Conservation (phyloP, 208 protist genomes). For the Histomonas meleagridis region DNA sequence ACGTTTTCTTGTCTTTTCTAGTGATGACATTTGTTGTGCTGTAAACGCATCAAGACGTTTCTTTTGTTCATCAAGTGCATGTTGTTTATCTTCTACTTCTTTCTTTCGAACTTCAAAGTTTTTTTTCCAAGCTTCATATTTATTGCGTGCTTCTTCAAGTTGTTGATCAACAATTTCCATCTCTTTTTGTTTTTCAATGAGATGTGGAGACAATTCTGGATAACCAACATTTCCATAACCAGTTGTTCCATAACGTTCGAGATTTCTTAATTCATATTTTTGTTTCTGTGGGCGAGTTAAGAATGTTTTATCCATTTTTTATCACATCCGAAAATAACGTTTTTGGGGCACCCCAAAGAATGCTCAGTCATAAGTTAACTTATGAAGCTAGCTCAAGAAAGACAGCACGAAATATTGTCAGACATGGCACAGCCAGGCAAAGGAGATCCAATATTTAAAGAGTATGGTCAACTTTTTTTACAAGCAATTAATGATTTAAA, state of each 20-base stretch:
- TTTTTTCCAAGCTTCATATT: constrained; percentile 23
- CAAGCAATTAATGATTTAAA: too few species aligned
- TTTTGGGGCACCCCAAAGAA: too few species aligned
- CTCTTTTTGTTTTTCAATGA: constrained; percentile 5
- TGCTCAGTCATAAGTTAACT: too few species aligned
- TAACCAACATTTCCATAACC: background rate
- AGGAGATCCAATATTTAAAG: too few species aligned
- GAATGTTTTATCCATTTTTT: background rate
- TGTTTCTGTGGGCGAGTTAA: background rate
- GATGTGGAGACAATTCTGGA: background rate
- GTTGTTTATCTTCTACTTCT: constrained; percentile 35
- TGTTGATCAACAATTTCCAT: background rate
- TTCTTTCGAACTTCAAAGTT: constrained; percentile 7
- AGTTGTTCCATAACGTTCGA: background rate
- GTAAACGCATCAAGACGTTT: background rate
- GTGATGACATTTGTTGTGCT: background rate
- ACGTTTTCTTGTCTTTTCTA: background rate
- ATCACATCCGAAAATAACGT: too few species aligned
- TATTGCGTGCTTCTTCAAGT: constrained; percentile 13
- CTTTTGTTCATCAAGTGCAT: background rate
- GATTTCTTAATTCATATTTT: background rate
- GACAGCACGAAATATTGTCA: too few species aligned
- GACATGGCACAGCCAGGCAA: too few species aligned
- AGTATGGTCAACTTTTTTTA: too few species aligned
- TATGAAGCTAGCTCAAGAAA: too few species aligned